Evolutionary conservation across 2,329 filamentous ascomycete species (phyloP).

Genomic region (Sporothrix pseudoabietina): DNA sequence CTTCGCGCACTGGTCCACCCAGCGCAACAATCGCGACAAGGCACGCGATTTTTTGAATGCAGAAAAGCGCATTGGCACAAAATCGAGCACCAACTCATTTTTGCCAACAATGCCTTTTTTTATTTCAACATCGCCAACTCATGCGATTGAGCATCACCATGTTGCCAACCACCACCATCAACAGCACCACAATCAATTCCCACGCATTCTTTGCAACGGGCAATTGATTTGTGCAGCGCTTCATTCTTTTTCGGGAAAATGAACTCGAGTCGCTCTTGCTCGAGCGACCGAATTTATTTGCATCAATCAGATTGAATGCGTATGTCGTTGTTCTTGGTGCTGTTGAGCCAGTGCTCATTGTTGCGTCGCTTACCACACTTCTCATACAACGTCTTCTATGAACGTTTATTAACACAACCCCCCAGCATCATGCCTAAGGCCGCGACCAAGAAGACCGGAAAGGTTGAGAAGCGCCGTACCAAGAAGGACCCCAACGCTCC

Average conservation of each 20-base stretch:
- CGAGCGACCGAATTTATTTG: not conserved
- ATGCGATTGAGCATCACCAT: slow-evolving; percentile 28
- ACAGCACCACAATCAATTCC: not conserved
- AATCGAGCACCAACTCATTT: slow-evolving; percentile 29
- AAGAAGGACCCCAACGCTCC: slow-evolving; percentile 92
- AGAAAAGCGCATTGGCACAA: slow-evolving; percentile 21
- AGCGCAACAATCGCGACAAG: slow-evolving; percentile 26
- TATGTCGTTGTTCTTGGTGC: not conserved
- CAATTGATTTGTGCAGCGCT: not conserved
- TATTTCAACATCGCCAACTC: slow-evolving; percentile 7
- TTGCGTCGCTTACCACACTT: not conserved
- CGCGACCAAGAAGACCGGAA: slow-evolving; percentile 55
- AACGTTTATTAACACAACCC: too few relatives aligned
- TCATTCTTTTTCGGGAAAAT: not conserved
- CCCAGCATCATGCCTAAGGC: slow-evolving; percentile 61
- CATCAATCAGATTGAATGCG: not conserved
- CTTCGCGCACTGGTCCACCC: slow-evolving; percentile 29
- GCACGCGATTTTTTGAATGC: not conserved
- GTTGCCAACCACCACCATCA: slow-evolving; percentile 29
- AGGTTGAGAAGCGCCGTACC: slow-evolving; percentile 57
- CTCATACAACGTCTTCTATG: not conserved
- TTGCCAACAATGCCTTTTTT: slow-evolving; percentile 25
- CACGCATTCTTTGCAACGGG: not conserved
- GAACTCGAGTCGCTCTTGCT: not conserved
- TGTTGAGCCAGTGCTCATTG: not conserved